Conservation (phyloP, 1,284 basidiomycete species). For the Phellinidium pouzarii region DNA sequence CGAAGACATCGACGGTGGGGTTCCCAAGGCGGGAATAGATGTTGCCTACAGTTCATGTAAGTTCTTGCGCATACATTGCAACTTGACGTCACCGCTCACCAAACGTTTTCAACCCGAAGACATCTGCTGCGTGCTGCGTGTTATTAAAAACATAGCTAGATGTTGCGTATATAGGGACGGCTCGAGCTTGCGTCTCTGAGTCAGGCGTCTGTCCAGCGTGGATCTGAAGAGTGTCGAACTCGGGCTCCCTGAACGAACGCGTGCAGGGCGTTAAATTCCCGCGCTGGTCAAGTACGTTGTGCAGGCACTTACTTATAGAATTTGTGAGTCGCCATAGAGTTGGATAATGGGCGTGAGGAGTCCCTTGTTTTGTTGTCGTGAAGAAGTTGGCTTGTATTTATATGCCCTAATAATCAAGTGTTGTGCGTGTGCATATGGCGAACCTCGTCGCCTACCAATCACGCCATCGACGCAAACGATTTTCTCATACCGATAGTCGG, state of each 20-base stretch:
- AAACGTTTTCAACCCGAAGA: constrained; percentile 61
- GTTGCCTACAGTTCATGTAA: constrained; percentile 53
- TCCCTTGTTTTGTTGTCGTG: no score
- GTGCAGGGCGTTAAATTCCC: neutral
- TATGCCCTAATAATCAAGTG: no score
- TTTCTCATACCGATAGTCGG: no score
- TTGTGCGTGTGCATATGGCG: no score
- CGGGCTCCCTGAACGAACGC: constrained; percentile 41
- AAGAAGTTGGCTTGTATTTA: no score
- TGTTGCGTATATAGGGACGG: constrained; percentile 76
- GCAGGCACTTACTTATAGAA: constrained; percentile 17
- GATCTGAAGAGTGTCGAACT: constrained; percentile 79
- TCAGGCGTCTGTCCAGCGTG: constrained; percentile 78
- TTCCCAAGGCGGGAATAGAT: constrained; percentile 79
- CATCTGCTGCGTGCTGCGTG: constrained; percentile 80
- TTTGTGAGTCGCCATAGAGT: constrained; percentile 10
- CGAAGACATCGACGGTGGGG: constrained; percentile 84
- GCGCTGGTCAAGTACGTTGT: no score
- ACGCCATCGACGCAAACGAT: no score
- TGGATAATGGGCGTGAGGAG: no score
- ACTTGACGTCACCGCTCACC: constrained; percentile 31
- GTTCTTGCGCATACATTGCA: neutral
- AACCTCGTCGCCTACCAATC: no score
- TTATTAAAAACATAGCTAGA: constrained; percentile 79
- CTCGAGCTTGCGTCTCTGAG: constrained; percentile 68